phyloP scores from a whole-genome alignment of 129 eudicot genomes.

The Deinandra increscens region DNA sequence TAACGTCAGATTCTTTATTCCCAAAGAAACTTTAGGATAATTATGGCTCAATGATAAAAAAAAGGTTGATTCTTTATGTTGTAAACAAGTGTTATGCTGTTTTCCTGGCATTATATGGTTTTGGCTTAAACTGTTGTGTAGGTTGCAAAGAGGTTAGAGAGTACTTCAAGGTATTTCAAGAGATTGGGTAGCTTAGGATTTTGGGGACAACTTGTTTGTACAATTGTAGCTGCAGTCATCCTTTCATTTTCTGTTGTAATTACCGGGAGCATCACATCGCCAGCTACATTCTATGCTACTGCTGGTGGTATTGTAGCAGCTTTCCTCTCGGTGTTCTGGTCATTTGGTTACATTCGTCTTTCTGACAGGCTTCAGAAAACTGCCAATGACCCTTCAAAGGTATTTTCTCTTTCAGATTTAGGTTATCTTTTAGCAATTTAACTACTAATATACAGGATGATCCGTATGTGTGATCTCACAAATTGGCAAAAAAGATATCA shows the following conservation, averaged over 20 bases:
- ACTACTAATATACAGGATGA: background rate
- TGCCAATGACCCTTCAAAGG: conserved; percentile 90
- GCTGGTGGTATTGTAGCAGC: conserved; percentile 84
- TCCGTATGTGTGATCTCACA: background rate
- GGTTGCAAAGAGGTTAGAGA: conserved; percentile 78
- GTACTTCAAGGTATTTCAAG: conserved; percentile 80
- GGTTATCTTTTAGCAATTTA: background rate
- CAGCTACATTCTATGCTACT: conserved; percentile 74
- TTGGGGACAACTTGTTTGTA: conserved; percentile 80
- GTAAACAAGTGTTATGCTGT: background rate
- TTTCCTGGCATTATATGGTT: background rate
- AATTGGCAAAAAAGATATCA: background rate
- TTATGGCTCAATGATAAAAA: background rate
- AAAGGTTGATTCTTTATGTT: background rate
- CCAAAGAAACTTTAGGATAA: background rate
- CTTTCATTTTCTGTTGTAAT: conserved; percentile 65
- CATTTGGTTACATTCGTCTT: conserved; percentile 80
- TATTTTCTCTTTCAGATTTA: background rate
- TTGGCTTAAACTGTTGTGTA: conserved; percentile 22
- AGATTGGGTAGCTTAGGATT: conserved; percentile 82
- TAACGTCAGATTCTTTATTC: background rate
- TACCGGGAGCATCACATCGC: conserved; percentile 74
- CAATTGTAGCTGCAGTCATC: conserved; percentile 72
- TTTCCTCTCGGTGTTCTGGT: conserved; percentile 85
- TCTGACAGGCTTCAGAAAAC: conserved; percentile 72